A percentile compares a stretch with the other conserved stretches of the same genome.
Evolutionary conservation across 2,329 filamentous ascomycete species (phyloP).

Genomic region (Verticillium albo-atrum): DNA sequence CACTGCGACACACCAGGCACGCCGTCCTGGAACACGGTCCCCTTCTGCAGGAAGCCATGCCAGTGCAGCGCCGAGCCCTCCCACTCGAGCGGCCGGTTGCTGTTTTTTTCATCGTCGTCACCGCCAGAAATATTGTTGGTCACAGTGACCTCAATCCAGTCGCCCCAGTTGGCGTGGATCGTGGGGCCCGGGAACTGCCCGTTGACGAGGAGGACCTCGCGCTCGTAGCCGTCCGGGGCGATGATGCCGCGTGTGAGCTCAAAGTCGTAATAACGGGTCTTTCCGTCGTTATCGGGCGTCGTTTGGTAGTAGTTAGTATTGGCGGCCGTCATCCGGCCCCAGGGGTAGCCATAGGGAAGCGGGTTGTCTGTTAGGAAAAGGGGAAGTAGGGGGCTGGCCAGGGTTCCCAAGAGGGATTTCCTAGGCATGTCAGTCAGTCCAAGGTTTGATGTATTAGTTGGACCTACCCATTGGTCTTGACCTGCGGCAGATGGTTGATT

Average conservation of each 20-base stretch:
- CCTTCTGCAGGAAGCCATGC: slow-evolving; percentile 41
- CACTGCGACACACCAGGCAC: slow-evolving; percentile 41
- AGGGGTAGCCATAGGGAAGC: slow-evolving; percentile 44
- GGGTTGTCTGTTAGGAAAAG: slow-evolving; percentile 44
- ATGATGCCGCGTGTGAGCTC: slow-evolving; percentile 44
- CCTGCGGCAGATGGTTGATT: slow-evolving; percentile 19
- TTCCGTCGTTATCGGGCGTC: slow-evolving; percentile 38
- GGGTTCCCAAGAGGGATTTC: slow-evolving; percentile 35
- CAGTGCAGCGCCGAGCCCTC: slow-evolving; percentile 38
- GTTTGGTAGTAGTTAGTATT: slow-evolving; percentile 46
- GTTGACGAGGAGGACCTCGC: slow-evolving; percentile 55
- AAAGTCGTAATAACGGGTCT: slow-evolving; percentile 51
- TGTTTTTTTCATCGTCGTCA: neutral
- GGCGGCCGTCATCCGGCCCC: slow-evolving; percentile 38
- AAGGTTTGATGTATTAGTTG: neutral
- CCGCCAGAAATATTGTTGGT: slow-evolving; percentile 49
- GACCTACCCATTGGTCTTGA: slow-evolving; percentile 33
- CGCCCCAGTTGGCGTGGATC: slow-evolving; percentile 48
- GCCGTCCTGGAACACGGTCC: slow-evolving; percentile 37
- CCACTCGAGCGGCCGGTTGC: neutral
- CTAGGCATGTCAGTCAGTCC: slow-evolving; percentile 14
- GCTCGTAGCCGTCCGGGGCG: slow-evolving; percentile 52
- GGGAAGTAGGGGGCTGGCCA: slow-evolving; percentile 31
- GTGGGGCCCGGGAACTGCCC: slow-evolving; percentile 62
- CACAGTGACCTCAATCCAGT: slow-evolving; percentile 48